Evolutionary conservation across 2,329 filamentous ascomycete species (phyloP), one percentile per base, ranked within the genome.

Genomic region (Claviceps purpurea): DNA sequence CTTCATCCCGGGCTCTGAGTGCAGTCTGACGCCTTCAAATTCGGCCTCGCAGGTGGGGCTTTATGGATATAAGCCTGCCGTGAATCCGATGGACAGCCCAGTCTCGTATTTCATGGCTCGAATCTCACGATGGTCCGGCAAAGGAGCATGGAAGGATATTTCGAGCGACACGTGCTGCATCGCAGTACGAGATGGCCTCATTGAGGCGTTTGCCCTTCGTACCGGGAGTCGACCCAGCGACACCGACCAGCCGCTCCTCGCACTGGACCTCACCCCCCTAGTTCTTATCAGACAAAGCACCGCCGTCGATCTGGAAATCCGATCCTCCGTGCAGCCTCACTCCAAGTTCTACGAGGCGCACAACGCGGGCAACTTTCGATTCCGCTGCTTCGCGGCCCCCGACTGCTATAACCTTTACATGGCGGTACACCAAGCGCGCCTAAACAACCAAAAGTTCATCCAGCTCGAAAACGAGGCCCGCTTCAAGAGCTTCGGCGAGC

Each of bases 241-340:
- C 55, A 62, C 66, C 11, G 64, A 67, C 38, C 68, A 71, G 39
- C 78, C 79, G 4, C 65, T 83, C 20, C 70, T 84, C 44, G 86
- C 85, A 5, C 78, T 96, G 38, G 89, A 95, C 62, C 79, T 98
- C 43, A 97, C 91, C 0, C 93, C 93, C 0, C 74, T 95, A 40
- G 91, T 97, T 7, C 85, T 90, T 58, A 82, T 97, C 55, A 82
- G 91, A 56, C 85, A 91, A 61, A 93, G 90, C 60, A 98, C 89
- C 22, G 87, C 87, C 3, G 79, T 98, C 37, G 93, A 98, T 65
- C 87, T 98, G 51, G 93, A 94, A 58, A 88, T 98, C 57, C 85
- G 89, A 49, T 96, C 91, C 6, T 88, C 88, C 1, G 85, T 90
- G 26, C 85, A 86, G 44, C 67, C 75, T 22, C 75, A 86, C 56